Percentiles rank a stretch among this genome's conserved stretches.
phyloP scores from a whole-genome alignment of 2,329 filamentous ascomycete species.

The Aspergillus terreus region DNA sequence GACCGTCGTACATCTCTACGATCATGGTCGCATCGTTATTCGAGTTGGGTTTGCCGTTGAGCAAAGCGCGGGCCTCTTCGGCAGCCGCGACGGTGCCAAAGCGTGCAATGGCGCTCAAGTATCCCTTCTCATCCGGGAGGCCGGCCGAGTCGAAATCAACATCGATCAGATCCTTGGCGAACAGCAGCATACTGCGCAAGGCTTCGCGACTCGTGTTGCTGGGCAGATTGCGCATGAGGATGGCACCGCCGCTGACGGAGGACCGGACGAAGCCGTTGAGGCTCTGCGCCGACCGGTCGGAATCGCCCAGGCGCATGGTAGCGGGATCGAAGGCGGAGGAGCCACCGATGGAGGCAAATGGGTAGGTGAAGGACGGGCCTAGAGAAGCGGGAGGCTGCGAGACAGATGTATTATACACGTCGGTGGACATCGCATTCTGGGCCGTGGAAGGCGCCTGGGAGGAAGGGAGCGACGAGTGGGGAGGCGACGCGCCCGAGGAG shows the following conservation, averaged over 20 bases:
- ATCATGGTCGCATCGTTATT: conserved; percentile 58
- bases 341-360: conserved; percentile 37
- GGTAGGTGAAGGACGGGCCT: conserved; percentile 32
- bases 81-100: conserved; percentile 57
- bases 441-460: conserved; percentile 34
- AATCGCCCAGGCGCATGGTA: conserved; percentile 34
- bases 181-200: conserved; percentile 61
- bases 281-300: conserved; percentile 33
- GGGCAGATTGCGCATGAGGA: conserved; percentile 59
- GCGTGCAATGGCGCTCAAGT: conserved; percentile 55
- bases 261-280: conserved; percentile 33
- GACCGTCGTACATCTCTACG: conserved; percentile 50
- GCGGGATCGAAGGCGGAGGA: conserved; percentile 30
- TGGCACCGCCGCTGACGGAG: conserved; percentile 33
- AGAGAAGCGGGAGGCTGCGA: conserved; percentile 35
- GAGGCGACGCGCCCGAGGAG: conserved; percentile 38
- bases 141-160: conserved; percentile 55
- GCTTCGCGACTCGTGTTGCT: conserved; percentile 56
- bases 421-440: conserved; percentile 43
- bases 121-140: conserved; percentile 55
- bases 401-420: conserved; percentile 38
- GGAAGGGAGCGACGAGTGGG: conserved; percentile 30
- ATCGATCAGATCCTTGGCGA: conserved; percentile 60
- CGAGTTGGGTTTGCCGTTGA: conserved; percentile 61
- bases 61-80: conserved; percentile 55